Evolutionary conservation across 805 yeast genomes (phyloP), one percentile per base, ranked within the genome.

Genomic region (Lachancea sp.): DNA sequence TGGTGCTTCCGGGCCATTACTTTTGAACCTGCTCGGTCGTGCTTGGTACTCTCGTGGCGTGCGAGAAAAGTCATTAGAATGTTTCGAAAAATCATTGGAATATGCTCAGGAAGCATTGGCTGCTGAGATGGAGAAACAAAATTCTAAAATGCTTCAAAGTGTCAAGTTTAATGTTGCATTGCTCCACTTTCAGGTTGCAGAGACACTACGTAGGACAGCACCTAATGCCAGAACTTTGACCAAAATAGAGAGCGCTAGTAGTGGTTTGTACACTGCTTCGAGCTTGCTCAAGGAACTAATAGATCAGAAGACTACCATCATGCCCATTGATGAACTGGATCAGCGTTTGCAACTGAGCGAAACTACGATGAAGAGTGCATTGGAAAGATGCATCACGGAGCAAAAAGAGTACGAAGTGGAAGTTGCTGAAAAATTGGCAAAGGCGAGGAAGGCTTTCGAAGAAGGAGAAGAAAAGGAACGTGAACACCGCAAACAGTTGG

Each of bases 281-380:
- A 58, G 55, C 13, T 57, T 71, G 3, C 69, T 90, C 55, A 76
- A 72, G 29, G 75, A 72, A 43, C 71, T 89, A 3, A 76, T 74
- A 15, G 75, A 69, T 17, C 63, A 65, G 34, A 47, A 52, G 17
- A 48, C 44, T 13, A 80, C 94, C 8, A 95, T 96, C 24, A 85
- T 77, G 58, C 82, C 94, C 2, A 70, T 82, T 20, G 77, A 77
- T 15, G 96, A 89, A 47, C 69, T 92, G 50, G 81, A 79, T 53
- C 81, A 88, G 50, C 79, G 97, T 64, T 90, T 92, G n/a, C 75
- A 75, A 49, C 74, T 87, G 73, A 96, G 95, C 57, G 71, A 78
- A 36, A 76, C 79, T 42, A 83, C 96, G 0, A 70, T 88, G 57
- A 69, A 75, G 46, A 78, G 75, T 43, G 82, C 88, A 56, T 70